Conservation (phyloP, 352 stramenopile genomes). For the Pythium utonaiense region DNA sequence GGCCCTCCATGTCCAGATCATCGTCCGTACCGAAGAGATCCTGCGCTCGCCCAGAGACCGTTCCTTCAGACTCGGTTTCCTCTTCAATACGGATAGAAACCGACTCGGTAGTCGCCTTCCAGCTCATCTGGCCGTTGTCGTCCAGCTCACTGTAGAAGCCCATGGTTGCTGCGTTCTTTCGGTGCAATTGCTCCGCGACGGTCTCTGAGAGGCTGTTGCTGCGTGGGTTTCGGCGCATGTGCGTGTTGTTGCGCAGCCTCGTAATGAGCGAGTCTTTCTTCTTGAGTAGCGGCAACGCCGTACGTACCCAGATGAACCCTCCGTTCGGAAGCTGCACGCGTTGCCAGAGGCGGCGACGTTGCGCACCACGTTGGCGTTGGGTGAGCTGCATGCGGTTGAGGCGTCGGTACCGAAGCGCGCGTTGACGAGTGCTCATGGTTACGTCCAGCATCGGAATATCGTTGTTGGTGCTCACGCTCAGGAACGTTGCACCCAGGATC, state of each 20-base stretch:
- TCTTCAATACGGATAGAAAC: slow-evolving; percentile 12
- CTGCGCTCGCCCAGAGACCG: not conserved
- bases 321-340: slow-evolving; percentile 33
- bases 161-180: slow-evolving; percentile 37
- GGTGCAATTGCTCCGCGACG: slow-evolving; percentile 36
- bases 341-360: slow-evolving; percentile 36
- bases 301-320: slow-evolving; percentile 38
- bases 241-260: slow-evolving; percentile 25
- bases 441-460: slow-evolving; percentile 17
- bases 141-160: slow-evolving; percentile 34
- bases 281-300: slow-evolving; percentile 19
- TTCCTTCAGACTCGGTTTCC: not conserved
- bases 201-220: slow-evolving; percentile 21
- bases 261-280: slow-evolving; percentile 28
- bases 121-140: slow-evolving; percentile 22
- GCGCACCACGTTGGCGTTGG: slow-evolving; percentile 35
- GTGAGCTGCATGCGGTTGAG: slow-evolving; percentile 42
- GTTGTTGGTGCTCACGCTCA: slow-evolving; percentile 2
- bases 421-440: slow-evolving; percentile 31
- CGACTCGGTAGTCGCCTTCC: slow-evolving; percentile 23
- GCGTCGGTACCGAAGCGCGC: slow-evolving; percentile 35
- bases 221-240: slow-evolving; percentile 15
- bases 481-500: slow-evolving; percentile 16
- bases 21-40: slow-evolving; percentile 3
- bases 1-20: slow-evolving; percentile 32